Evolutionary conservation across 2,329 filamentous ascomycete species (phyloP).

Genomic region (Aschersonia sp.): DNA sequence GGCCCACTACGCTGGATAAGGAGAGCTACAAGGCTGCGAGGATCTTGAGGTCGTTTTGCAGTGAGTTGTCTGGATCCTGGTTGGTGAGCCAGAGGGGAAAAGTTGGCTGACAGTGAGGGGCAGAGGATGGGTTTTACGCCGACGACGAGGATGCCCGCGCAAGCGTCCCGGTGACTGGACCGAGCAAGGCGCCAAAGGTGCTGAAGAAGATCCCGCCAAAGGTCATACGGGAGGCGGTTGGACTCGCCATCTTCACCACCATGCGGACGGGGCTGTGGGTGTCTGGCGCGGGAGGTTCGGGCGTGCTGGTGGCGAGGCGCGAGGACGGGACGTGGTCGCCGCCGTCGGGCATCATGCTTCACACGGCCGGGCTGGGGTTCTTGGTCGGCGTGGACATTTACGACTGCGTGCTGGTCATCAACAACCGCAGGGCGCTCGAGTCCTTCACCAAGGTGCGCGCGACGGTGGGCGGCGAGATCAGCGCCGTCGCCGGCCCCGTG

Average conservation of each 20-base stretch:
- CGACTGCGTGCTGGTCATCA: conserved; percentile 88
- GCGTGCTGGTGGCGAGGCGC: conserved; percentile 70
- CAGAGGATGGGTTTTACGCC: conserved; percentile 39
- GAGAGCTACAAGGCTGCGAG: conserved; percentile 81
- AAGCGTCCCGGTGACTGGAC: conserved; percentile 10
- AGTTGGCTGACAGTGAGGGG: conserved; percentile 5
- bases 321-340: conserved; percentile 84
- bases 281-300: conserved; percentile 69
- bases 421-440: conserved; percentile 70
- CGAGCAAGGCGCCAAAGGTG: conserved; percentile 27
- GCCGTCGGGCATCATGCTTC: conserved; percentile 79
- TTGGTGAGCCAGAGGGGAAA: background rate
- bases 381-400: conserved; percentile 89
- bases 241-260: conserved; percentile 57
- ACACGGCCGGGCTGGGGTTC: conserved; percentile 80
- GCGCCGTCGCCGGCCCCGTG: conserved; percentile 53
- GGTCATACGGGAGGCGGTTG: conserved; percentile 56
- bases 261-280: conserved; percentile 51
- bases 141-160: conserved; percentile 13
- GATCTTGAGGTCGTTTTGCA: conserved; percentile 69
- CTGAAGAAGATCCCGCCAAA: conserved; percentile 38
- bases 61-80: background rate
- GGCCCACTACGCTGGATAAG: conserved; percentile 73
- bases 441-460: conserved; percentile 68
- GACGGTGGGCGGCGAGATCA: conserved; percentile 70